A percentile compares a stretch with the other conserved stretches of the same genome.
Conservation (phyloP, 805 yeast genomes). For the Saturnispora besseyi region DNA sequence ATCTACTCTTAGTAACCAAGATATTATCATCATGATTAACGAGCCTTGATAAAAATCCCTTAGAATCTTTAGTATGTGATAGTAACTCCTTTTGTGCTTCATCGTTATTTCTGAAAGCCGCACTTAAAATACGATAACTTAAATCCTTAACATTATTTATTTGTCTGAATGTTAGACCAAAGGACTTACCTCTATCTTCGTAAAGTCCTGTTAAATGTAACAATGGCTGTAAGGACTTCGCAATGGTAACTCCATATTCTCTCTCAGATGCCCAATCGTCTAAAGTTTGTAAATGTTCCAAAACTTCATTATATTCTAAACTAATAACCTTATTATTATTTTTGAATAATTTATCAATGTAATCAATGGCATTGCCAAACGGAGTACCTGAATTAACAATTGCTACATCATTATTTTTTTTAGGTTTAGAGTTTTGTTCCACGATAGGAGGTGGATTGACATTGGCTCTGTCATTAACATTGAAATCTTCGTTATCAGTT, state of each 20-base stretch:
- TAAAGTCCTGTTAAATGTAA: constrained; percentile 24
- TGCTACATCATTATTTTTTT: constrained; percentile 11
- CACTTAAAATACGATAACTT: constrained; percentile 51
- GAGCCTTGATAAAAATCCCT: constrained; percentile 15
- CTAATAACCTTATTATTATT: neutral
- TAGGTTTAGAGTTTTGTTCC: neutral
- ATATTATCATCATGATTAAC: constrained; percentile 7
- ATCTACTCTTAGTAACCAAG: constrained; percentile 28
- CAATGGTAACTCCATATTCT: constrained; percentile 48
- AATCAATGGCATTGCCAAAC: constrained; percentile 4
- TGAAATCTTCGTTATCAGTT: neutral
- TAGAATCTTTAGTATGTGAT: constrained; percentile 14
- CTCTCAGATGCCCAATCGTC: constrained; percentile 60
- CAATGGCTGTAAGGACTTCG: constrained; percentile 27
- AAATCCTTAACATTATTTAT: constrained; percentile 35
- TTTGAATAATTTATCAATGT: constrained; percentile 4
- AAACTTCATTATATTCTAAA: constrained; percentile 7
- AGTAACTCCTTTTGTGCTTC: constrained; percentile 22
- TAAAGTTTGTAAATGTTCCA: constrained; percentile 32
- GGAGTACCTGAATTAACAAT: constrained; percentile 1
- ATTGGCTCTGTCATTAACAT: neutral
- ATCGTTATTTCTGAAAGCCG: constrained; percentile 67
- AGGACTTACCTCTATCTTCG: constrained; percentile 7
- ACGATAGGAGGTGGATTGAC: neutral
- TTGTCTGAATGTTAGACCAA: constrained; percentile 12